Conservation (phyloP, 108 stramenopile genomes). For the Conticribra weissflogii region DNA sequence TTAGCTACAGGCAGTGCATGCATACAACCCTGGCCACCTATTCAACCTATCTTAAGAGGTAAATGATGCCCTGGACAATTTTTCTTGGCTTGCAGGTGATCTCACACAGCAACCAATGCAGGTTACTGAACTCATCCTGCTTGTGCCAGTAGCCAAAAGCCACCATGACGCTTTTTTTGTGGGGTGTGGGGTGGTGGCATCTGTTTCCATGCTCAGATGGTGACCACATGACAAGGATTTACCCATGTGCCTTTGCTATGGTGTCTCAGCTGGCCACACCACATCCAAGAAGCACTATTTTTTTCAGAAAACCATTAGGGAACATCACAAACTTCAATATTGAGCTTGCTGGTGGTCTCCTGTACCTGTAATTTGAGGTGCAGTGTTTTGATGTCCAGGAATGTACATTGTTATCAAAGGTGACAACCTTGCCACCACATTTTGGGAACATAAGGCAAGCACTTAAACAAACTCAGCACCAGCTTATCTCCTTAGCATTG, state of each 20-base stretch:
- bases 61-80: constrained; percentile 34
- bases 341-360: constrained; percentile 44
- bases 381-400: constrained; percentile 34
- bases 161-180: constrained; percentile 47
- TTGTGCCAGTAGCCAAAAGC: constrained; percentile 27
- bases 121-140: constrained; percentile 46
- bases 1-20: constrained; percentile 21
- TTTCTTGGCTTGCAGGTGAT: constrained; percentile 23
- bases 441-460: constrained; percentile 49
- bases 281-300: constrained; percentile 5
- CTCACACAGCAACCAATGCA: constrained; percentile 29
- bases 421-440: constrained; percentile 48
- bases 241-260: constrained; percentile 37
- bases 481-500: constrained; percentile 3
- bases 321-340: constrained; percentile 45
- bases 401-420: constrained; percentile 23
- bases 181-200: constrained; percentile 40
- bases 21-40: background rate
- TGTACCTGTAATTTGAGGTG: constrained; percentile 47
- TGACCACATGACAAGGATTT: background rate
- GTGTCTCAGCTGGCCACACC: constrained; percentile 27
- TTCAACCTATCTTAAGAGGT: constrained; percentile 21
- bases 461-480: constrained; percentile 29
- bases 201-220: constrained; percentile 49
- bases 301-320: constrained; percentile 24